Evolutionary conservation across 352 stramenopile species (phyloP).

Genomic region (Phytophthora sp.): DNA sequence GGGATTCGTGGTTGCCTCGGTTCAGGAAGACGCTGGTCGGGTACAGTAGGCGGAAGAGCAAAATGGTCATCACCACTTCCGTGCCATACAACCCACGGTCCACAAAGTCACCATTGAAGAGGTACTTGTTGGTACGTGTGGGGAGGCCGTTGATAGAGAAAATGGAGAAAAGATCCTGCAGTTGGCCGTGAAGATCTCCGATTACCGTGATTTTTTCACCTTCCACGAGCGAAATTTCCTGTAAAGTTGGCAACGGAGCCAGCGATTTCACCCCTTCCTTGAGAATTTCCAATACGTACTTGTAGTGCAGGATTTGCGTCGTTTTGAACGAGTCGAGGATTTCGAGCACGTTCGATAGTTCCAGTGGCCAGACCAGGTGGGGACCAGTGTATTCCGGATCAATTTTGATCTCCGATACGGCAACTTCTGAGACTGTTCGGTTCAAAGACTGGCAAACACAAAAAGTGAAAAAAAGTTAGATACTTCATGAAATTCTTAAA

Average conservation of each 20-base stretch:
- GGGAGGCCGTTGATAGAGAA: conserved; percentile 94
- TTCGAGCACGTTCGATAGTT: conserved; percentile 82
- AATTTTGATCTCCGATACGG: conserved; percentile 59
- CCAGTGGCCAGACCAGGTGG: conserved; percentile 84
- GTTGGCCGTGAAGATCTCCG: conserved; percentile 94
- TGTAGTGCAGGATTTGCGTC: conserved; percentile 87
- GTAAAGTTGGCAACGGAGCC: conserved; percentile 72
- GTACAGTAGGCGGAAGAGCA: conserved; percentile 82
- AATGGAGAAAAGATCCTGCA: conserved; percentile 95
- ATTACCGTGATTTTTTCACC: conserved; percentile 93
- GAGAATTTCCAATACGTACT: conserved; percentile 91
- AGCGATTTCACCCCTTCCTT: conserved; percentile 70
- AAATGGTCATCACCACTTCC: conserved; percentile 84
- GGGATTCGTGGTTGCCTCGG: conserved; percentile 96
- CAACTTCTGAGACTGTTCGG: conserved; percentile 63
- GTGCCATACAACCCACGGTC: conserved; percentile 91
- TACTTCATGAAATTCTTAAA: too few relatives aligned
- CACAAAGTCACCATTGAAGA: conserved; percentile 98
- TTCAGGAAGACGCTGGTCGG: conserved; percentile 91
- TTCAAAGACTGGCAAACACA: conserved; percentile 42
- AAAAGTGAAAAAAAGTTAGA: conserved; percentile 6
- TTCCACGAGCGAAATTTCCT: conserved; percentile 86
- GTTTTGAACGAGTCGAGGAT: conserved; percentile 93
- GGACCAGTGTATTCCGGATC: conserved; percentile 75
- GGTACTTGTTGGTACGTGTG: conserved; percentile 91